phyloP scores from a whole-genome alignment of 257 asterid species.

The Gardenia jasminoides region DNA sequence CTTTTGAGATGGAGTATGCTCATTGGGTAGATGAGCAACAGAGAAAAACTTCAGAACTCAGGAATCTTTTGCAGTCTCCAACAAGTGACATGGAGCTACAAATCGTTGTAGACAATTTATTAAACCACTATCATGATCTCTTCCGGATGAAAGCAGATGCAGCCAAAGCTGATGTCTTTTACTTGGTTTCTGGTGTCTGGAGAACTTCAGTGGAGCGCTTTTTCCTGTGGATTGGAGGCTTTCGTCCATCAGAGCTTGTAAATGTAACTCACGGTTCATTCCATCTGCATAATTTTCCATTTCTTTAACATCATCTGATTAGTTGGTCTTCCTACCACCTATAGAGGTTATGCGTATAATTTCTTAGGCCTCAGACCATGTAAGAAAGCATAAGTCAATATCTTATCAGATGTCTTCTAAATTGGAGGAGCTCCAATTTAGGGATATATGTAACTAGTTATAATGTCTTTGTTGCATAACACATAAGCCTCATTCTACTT shows the following conservation, averaged over 20 bases:
- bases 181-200: constrained; percentile 82
- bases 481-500: neutral
- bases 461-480: neutral
- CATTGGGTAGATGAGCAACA: constrained; percentile 82
- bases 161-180: constrained; percentile 78
- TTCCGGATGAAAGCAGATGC: constrained; percentile 77
- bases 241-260: constrained; percentile 82
- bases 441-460: neutral
- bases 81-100: constrained; percentile 56
- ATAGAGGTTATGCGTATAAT: neutral
- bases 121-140: constrained; percentile 67
- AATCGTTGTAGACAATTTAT: constrained; percentile 46
- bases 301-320: neutral
- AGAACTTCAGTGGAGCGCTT: constrained; percentile 78
- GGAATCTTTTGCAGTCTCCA: constrained; percentile 56
- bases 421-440: neutral
- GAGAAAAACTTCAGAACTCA: constrained; percentile 54
- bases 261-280: constrained; percentile 37
- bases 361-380: neutral
- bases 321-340: neutral
- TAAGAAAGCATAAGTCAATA: neutral
- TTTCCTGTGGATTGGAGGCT: constrained; percentile 97
- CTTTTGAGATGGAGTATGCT: constrained; percentile 74
- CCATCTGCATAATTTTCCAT: neutral
- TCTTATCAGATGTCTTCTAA: neutral